phyloP scores from a whole-genome alignment of 140 eudicot species.

The Bidens hawaiensis region DNA sequence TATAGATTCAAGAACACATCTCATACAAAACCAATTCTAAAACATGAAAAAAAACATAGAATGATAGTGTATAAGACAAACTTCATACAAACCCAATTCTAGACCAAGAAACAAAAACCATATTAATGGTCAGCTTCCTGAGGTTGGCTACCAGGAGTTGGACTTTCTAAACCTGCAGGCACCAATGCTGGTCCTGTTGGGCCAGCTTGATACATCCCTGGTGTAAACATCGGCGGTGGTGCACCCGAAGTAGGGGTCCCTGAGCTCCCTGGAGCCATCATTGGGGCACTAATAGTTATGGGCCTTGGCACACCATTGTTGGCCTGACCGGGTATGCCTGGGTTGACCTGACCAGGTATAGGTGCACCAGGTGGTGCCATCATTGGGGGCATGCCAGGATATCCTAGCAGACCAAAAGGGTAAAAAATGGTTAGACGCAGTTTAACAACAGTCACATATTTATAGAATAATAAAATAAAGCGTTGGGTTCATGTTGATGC shows the following conservation, averaged over 20 bases:
- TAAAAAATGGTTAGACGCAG: not conserved
- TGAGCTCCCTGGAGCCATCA: constrained; percentile 51
- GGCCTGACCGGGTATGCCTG: constrained; percentile 45
- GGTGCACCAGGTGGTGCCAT: constrained; percentile 56
- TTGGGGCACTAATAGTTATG: constrained; percentile 19
- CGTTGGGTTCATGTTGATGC: not conserved
- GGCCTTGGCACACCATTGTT: constrained; percentile 41
- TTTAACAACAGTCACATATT: not conserved
- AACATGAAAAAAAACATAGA: not conserved
- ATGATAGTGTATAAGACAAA: not conserved
- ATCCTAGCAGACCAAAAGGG: constrained; percentile 27
- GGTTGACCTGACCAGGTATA: constrained; percentile 34
- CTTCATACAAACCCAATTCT: constrained; percentile 5
- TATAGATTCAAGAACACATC: constrained; percentile 6
- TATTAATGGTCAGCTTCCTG: constrained; percentile 9
- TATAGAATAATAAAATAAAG: not conserved
- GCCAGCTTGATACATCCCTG: constrained; percentile 39
- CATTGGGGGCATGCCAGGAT: constrained; percentile 58
- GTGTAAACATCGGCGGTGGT: constrained; percentile 50
- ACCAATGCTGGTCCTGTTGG: constrained; percentile 29
- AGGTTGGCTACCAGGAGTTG: constrained; percentile 12
- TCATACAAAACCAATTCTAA: not conserved
- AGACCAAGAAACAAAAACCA: not conserved
- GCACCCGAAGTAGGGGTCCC: constrained; percentile 48
- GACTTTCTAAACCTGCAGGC: constrained; percentile 10